Base-by-base conservation (phyloP, 176 grass and related monocot genomes). In the Eragrostis nindensis region DNA sequence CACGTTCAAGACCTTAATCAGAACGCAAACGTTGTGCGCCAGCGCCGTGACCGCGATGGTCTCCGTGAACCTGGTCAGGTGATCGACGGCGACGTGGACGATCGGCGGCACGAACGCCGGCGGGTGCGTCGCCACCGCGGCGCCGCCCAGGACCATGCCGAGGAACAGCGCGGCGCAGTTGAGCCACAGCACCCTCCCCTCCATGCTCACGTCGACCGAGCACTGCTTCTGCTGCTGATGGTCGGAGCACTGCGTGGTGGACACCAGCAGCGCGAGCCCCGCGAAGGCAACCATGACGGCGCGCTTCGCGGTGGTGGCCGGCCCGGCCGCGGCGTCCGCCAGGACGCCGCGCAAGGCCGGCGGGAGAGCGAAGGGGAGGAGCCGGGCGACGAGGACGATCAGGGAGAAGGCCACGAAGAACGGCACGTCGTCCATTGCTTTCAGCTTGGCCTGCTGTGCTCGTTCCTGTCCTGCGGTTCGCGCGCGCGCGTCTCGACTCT, bases 81-180 rank as follows among this genome's bases (percentile, higher is more conserved):
- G 67, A 0, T 81, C 79, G 53, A 71, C 67, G 53, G 18, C 26
- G 17, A 81, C 67, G 25, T 45, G 40, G 25, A 17, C 53, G 41
- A 48, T 0, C 53, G 66, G 79, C 67, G 66, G 15, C 32, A 16
- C 62, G 62, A 11, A 3, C 2, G 76, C 62, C 19, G 63, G 47
- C 76, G 29, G 66, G 52, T 30, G 78, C 66, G 59, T 24, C 40
- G 26, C 53, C 53, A 38, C 79, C 11, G 26, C 55, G 53, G 8
- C 54, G 40, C 18, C 53, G 0, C 17, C 66, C 2, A 71, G 18
- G 65, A 30, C 8, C 77, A 44, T 38, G 48, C 78, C 66, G 38
- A 80, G 66, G 78, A 70, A 80, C 50, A 80, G 15, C 78, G 78
- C 49, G n/a, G 65, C 50, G 38, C 13, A 70, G 78, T 80, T 80